These are phyloP conservation scores for Flaveria brownii DNA, from an alignment of 129 eudicot genomes.

Conservation along the genomic window DNA sequence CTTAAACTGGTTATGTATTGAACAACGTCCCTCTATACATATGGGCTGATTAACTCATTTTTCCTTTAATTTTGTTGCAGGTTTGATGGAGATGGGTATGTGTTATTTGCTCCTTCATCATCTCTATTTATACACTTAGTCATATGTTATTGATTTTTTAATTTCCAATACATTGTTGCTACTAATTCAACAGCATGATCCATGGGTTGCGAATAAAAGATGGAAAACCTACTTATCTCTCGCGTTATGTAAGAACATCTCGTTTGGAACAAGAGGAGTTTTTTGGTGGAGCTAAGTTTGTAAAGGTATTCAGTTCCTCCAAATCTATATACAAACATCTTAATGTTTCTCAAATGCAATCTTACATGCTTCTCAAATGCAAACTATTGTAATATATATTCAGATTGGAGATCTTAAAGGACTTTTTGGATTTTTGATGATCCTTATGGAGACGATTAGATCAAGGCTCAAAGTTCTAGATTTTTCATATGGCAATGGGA, in stretches of 20 bases:
- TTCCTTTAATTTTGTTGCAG: constrained; percentile 46
- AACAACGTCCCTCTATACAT: too few relatives aligned
- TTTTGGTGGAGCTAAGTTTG: constrained; percentile 80
- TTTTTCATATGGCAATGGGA: constrained; percentile 71
- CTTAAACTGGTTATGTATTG: not conserved
- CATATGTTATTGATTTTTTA: not conserved
- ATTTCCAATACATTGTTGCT: not conserved
- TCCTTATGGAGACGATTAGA: constrained; percentile 69
- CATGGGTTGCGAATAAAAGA: constrained; percentile 96
- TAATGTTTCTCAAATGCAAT: not conserved
- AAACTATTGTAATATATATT: constrained; percentile 21
- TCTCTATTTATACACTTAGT: not conserved
- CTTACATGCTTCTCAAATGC: not conserved
- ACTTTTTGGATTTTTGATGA: constrained; percentile 66
- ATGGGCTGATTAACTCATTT: not conserved
- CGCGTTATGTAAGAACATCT: constrained; percentile 90
- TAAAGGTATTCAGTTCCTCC: constrained; percentile 56
- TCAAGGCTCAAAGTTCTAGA: constrained; percentile 77
- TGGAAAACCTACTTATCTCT: constrained; percentile 95
- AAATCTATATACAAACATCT: constrained; percentile 17
- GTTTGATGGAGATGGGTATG: constrained; percentile 99
- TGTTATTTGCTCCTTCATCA: constrained; percentile 29
- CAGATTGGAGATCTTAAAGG: constrained; percentile 98
- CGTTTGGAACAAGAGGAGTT: constrained; percentile 83
- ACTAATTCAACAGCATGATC: constrained; percentile 62